Evolutionary conservation across 768 basidiomycete species (phyloP), one percentile per base, ranked within the genome.

Genomic region (Podaxis rugospora): DNA sequence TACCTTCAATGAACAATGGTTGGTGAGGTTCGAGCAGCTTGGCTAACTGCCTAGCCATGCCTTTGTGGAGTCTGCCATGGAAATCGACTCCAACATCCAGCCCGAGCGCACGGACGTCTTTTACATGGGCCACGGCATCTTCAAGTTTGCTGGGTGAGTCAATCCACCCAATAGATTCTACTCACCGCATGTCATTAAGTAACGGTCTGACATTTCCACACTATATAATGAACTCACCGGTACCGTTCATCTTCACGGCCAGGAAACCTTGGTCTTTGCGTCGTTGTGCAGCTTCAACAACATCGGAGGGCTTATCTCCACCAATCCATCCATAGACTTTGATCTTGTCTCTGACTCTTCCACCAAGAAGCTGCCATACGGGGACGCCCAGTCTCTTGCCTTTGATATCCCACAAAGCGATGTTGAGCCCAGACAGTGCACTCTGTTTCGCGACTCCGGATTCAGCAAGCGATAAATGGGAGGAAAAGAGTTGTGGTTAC

Each of bases 381-480:
- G 80, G 82, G 9, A 81, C 88, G 36, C 86, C 86, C 1, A 89
- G 78, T 36, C 83, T 85, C 72, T 88, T 89, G n/a, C 89, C 89
- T 65, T 89, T 89, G 72, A 90, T 87, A 66, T 90, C 89, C 89
- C 89, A 81, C 0, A 90, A 74, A 0, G 87, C 86, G 61, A 90
- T 89, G 69, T 89, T 86, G 32, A 89, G 70, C 0, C 86, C 85
- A 1, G 83, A 81, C 9, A 83, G 70, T 7, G 80, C 83, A 28
- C 80, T 83, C 80, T 83, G 53, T 23, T 32, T 32, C 7, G 32
- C 32, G 32, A 3, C 6, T 40, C 21, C 5, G 25, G 28, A n/a
- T 35, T 27, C 49, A 55, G 11, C n/a, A 51, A 10, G 49, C 55
- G 39, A 7, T 51, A 18, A 23, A 4, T 5, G n/a, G 16, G 11